Evolutionary conservation across 345 rosid species (phyloP).

Genomic region (Pseudoturritis turrita): DNA sequence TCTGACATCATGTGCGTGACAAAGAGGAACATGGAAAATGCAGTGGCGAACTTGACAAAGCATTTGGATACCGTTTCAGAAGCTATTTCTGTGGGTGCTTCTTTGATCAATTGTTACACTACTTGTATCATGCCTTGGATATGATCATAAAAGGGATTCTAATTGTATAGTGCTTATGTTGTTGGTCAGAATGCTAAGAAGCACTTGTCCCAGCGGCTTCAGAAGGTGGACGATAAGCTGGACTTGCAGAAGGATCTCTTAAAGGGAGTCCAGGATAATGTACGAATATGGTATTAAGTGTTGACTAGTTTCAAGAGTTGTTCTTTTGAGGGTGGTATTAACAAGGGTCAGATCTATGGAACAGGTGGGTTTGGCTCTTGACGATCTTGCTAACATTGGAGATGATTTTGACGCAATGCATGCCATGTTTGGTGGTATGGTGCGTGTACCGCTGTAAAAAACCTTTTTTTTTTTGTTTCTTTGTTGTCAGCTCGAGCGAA

Average conservation of each 20-base stretch:
- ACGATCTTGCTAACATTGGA: constrained; percentile 56
- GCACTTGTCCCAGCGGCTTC: constrained; percentile 78
- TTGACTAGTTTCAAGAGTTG: background rate
- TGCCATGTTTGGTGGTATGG: constrained; percentile 57
- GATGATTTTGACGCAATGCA: constrained; percentile 61
- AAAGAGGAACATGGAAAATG: constrained; percentile 64
- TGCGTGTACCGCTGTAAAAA: constrained; percentile 30
- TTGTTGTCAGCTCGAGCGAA: background rate
- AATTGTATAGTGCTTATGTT: constrained; percentile 7
- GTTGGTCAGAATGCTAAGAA: constrained; percentile 67
- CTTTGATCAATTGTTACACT: background rate
- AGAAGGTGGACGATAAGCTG: constrained; percentile 72
- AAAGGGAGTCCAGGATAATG: constrained; percentile 59
- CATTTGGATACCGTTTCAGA: constrained; percentile 78
- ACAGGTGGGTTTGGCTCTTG: constrained; percentile 68
- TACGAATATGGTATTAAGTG: constrained; percentile 23
- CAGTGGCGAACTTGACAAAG: constrained; percentile 77
- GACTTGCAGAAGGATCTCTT: constrained; percentile 74
- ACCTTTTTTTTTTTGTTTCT: background rate
- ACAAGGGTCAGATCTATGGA: background rate
- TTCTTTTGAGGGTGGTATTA: background rate
- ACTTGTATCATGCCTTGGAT: constrained; percentile 9
- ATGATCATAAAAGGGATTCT: background rate
- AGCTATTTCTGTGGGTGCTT: constrained; percentile 63
- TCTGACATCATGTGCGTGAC: constrained; percentile 92